These are phyloP conservation scores for Pythium catenulatum DNA, from an alignment of 352 stramenopile genomes.

Conservation along the genomic window DNA sequence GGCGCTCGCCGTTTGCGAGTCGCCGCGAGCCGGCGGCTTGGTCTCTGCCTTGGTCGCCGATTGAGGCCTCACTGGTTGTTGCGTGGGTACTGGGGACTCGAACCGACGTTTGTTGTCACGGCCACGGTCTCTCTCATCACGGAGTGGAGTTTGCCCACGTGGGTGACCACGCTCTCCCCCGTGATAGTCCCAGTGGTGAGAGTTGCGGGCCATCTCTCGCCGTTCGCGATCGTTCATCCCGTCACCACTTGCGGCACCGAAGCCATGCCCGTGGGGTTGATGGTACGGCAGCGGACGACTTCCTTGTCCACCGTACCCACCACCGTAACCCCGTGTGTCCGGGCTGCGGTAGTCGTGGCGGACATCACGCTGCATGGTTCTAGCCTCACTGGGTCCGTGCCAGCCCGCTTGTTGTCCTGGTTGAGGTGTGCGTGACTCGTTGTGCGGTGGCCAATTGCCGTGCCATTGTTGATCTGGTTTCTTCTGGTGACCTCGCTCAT, in stretches of 20 bases:
- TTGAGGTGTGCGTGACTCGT: no score
- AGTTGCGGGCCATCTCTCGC: not conserved
- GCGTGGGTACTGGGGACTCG: not conserved
- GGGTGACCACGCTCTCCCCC: not conserved
- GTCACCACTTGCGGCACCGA: not conserved
- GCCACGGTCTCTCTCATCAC: not conserved
- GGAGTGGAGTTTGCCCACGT: not conserved
- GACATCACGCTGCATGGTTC: not conserved
- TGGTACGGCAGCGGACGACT: not conserved
- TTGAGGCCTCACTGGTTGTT: not conserved
- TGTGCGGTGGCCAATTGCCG: not conserved
- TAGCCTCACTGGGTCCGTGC: conserved; percentile 13
- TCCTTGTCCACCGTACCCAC: not conserved
- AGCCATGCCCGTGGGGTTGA: not conserved
- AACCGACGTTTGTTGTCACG: not conserved
- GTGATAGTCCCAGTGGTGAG: not conserved
- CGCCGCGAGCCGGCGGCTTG: not conserved
- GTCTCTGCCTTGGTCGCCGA: not conserved
- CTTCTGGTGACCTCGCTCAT: no score
- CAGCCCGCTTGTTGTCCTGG: not conserved
- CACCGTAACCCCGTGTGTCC: not conserved
- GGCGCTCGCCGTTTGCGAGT: not conserved
- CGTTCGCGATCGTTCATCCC: not conserved
- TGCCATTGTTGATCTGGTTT: not conserved
- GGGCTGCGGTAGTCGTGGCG: not conserved